Evolutionary conservation across 1,139 yeast genomes (phyloP).

Genomic region (Blastobotrys niveus): DNA sequence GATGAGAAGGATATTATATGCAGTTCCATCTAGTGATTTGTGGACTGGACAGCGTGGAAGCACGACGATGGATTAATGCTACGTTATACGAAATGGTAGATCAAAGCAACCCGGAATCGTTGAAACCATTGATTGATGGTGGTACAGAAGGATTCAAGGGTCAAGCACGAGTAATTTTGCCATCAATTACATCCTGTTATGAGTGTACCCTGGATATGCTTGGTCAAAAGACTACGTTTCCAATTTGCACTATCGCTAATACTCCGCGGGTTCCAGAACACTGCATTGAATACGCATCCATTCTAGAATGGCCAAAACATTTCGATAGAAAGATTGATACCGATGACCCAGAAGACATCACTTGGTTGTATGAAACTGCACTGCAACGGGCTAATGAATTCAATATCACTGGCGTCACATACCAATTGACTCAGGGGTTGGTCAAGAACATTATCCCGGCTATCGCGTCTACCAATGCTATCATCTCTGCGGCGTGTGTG

Average conservation of each 20-base stretch:
- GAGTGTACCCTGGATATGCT: conserved; percentile 84
- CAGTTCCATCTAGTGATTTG: conserved; percentile 73
- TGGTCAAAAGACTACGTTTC: conserved; percentile 66
- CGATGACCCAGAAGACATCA: conserved; percentile 63
- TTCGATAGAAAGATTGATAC: conserved; percentile 52
- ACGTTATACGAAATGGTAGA: conserved; percentile 61
- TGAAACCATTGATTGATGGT: conserved; percentile 87
- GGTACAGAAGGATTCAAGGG: conserved; percentile 96
- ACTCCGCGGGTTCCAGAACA: conserved; percentile 93
- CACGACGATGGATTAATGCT: conserved; percentile 87
- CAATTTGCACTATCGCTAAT: conserved; percentile 91
- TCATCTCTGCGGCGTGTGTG: conserved; percentile 87
- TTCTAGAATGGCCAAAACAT: conserved; percentile 62
- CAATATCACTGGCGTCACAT: conserved; percentile 66
- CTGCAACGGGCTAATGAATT: conserved; percentile 54
- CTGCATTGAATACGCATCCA: conserved; percentile 88
- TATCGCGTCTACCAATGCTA: conserved; percentile 89
- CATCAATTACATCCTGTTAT: conserved; percentile 81
- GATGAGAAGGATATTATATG: conserved; percentile 55
- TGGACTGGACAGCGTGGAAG: conserved; percentile 86
- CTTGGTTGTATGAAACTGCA: conserved; percentile 58
- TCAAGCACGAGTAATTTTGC: conserved; percentile 81
- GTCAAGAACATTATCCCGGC: conserved; percentile 92
- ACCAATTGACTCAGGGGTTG: conserved; percentile 71
- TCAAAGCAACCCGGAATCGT: conserved; percentile 43